phyloP scores from a whole-genome alignment of 108 stramenopile genomes.

The Thalassiosira profunda region DNA sequence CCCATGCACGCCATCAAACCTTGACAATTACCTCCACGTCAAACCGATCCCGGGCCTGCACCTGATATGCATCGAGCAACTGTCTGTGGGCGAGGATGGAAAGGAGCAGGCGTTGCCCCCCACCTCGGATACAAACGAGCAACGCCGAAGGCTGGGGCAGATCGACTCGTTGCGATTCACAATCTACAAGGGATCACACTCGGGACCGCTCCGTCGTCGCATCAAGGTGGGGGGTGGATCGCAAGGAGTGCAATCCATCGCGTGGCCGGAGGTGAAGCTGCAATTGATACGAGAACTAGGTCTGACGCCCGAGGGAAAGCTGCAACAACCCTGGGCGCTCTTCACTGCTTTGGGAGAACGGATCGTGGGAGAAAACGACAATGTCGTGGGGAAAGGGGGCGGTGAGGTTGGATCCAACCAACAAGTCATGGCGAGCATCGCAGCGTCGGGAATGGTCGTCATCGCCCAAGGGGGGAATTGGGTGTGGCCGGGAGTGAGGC shows the following conservation, averaged over 20 bases:
- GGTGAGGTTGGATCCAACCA: slow-evolving; percentile 5
- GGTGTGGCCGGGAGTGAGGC: slow-evolving; percentile 73
- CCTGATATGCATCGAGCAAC: slow-evolving; percentile 50
- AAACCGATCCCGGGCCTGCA: slow-evolving; percentile 55
- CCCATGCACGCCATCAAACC: slow-evolving; percentile 51
- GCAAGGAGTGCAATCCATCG: slow-evolving; percentile 1
- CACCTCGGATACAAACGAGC: neutral
- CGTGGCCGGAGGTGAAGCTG: slow-evolving; percentile 17
- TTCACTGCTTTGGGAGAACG: slow-evolving; percentile 56
- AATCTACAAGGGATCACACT: slow-evolving; percentile 26
- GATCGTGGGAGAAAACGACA: slow-evolving; percentile 37
- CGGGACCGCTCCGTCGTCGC: slow-evolving; percentile 10
- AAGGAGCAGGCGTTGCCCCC: slow-evolving; percentile 15
- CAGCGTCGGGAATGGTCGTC: slow-evolving; percentile 54
- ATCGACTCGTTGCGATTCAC: slow-evolving; percentile 35
- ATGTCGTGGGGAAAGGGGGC: neutral
- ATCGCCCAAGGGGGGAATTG: slow-evolving; percentile 70
- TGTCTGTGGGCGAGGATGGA: slow-evolving; percentile 9
- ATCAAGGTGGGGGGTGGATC: slow-evolving; percentile 8
- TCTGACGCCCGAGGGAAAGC: slow-evolving; percentile 18
- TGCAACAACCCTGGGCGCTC: slow-evolving; percentile 65
- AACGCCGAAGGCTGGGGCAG: slow-evolving; percentile 9
- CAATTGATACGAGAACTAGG: slow-evolving; percentile 31
- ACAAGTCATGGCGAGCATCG: slow-evolving; percentile 24
- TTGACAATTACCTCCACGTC: slow-evolving; percentile 52